A percentile compares a stretch with the other conserved stretches of the same genome.
phyloP scores from a whole-genome alignment of 2,329 filamentous ascomycete genomes.

The Neophaeococcomyces mojaviensis region DNA sequence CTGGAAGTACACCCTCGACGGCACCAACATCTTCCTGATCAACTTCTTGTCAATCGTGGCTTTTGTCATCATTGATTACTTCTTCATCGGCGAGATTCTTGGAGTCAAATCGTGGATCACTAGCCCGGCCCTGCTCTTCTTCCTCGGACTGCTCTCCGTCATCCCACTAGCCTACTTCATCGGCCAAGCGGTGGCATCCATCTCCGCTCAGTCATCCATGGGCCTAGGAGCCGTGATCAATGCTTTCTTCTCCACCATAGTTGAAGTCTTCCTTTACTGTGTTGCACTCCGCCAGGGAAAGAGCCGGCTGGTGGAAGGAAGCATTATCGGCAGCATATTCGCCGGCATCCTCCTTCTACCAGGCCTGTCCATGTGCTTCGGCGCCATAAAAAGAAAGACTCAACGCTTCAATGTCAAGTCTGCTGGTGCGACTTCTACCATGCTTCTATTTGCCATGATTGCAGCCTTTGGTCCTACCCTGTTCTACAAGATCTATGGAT shows the following conservation, averaged over 20 bases:
- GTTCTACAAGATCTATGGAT: conserved; percentile 98
- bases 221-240: conserved; percentile 94
- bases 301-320: conserved; percentile 85
- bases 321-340: conserved; percentile 96
- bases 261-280: conserved; percentile 97
- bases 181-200: conserved; percentile 94
- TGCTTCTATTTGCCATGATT: conserved; percentile 93
- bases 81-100: conserved; percentile 62
- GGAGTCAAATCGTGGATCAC: conserved; percentile 67
- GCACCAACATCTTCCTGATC: conserved; percentile 98
- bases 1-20: conserved; percentile 99
- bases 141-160: conserved; percentile 77
- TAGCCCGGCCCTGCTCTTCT: conserved; percentile 77
- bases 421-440: conserved; percentile 92
- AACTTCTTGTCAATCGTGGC: conserved; percentile 90
- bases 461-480: conserved; percentile 91
- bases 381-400: conserved; percentile 93
- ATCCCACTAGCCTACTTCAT: conserved; percentile 98
- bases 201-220: conserved; percentile 98
- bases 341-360: conserved; percentile 91
- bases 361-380: conserved; percentile 96
- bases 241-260: conserved; percentile 94
- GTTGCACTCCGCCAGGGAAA: conserved; percentile 90
- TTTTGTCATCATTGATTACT: conserved; percentile 91
- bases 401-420: conserved; percentile 97